phyloP scores from a whole-genome alignment of 2,329 filamentous ascomycete genomes.

The Phyllosticta paracitricarpa region DNA sequence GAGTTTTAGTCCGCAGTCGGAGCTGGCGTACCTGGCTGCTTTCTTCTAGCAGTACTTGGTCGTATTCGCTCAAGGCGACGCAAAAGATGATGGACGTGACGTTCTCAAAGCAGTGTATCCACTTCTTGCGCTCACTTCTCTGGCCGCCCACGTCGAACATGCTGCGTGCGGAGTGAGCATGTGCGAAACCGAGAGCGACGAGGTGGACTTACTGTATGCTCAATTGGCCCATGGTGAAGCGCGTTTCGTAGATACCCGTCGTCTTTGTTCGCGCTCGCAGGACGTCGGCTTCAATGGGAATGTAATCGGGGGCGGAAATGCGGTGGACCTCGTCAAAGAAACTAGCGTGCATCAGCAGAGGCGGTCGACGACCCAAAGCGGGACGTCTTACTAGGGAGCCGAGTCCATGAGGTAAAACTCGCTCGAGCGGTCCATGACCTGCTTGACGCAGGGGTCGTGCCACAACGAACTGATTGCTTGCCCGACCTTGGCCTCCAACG shows the following conservation, averaged over 20 bases:
- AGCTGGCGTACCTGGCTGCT: slow-evolving; percentile 72
- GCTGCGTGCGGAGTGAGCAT: slow-evolving; percentile 39
- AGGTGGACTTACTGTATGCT: slow-evolving; percentile 82
- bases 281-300: slow-evolving; percentile 90
- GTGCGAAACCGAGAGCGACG: slow-evolving; percentile 19
- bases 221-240: slow-evolving; percentile 96
- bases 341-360: slow-evolving; percentile 39
- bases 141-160: slow-evolving; percentile 99
- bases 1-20: too few species aligned
- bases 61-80: slow-evolving; percentile 94
- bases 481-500: slow-evolving; percentile 71
- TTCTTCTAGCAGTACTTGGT: slow-evolving; percentile 92
- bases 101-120: slow-evolving; percentile 99
- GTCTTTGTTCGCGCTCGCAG: slow-evolving; percentile 94
- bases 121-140: slow-evolving; percentile 96
- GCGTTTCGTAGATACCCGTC: slow-evolving; percentile 96
- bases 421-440: slow-evolving; percentile 83
- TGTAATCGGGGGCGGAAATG: slow-evolving; percentile 76
- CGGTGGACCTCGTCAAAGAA: slow-evolving; percentile 90
- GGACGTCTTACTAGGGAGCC: slow-evolving; percentile 72
- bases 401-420: slow-evolving; percentile 99
- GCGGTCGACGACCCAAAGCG: slow-evolving; percentile 13
- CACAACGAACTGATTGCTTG: slow-evolving; percentile 78
- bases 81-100: slow-evolving; percentile 99
- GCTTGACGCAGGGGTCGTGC: slow-evolving; percentile 75